A percentile compares a stretch with the other conserved stretches of the same genome.
phyloP scores from a whole-genome alignment of 2,329 filamentous ascomycete genomes.

The Penicillium sp. region DNA sequence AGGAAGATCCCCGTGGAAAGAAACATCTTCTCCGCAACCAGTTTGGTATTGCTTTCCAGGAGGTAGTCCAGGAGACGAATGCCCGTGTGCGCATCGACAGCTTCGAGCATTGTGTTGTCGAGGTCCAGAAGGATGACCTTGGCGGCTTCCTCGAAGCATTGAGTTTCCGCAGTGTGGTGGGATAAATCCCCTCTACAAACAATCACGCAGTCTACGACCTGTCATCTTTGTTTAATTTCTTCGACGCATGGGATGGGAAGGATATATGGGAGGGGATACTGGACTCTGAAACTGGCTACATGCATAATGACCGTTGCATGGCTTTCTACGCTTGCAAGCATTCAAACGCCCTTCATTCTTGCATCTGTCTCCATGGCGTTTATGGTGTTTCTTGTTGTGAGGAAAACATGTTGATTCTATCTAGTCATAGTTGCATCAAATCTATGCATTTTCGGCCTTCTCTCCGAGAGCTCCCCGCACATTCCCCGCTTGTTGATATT shows the following conservation, averaged over 20 bases:
- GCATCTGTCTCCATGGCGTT: slow-evolving; percentile 19
- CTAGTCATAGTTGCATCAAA: slow-evolving; percentile 6
- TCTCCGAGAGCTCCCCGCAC: slow-evolving; percentile 10
- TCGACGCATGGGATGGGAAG: slow-evolving; percentile 11
- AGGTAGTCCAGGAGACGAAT: slow-evolving; percentile 84
- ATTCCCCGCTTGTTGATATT: slow-evolving; percentile 7
- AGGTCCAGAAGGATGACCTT: slow-evolving; percentile 93
- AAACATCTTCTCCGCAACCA: slow-evolving; percentile 71
- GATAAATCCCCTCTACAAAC: slow-evolving; percentile 27
- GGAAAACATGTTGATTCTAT: slow-evolving; percentile 11
- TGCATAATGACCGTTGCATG: slow-evolving; percentile 16
- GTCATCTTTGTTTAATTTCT: slow-evolving; percentile 15
- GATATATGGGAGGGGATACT: slow-evolving; percentile 12
- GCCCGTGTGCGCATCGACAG: slow-evolving; percentile 85
- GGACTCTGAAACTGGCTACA: slow-evolving; percentile 9
- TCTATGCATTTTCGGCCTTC: slow-evolving; percentile 15
- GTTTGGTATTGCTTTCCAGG: slow-evolving; percentile 91
- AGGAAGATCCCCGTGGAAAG: slow-evolving; percentile 47
- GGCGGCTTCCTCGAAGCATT: slow-evolving; percentile 81
- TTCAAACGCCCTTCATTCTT: slow-evolving; percentile 12
- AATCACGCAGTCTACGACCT: slow-evolving; percentile 22
- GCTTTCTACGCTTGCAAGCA: slow-evolving; percentile 11
- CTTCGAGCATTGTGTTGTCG: slow-evolving; percentile 94
- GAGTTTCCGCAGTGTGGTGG: slow-evolving; percentile 79
- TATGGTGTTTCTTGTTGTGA: slow-evolving; percentile 7